Percentiles rank a stretch among this genome's conserved stretches.
Evolutionary conservation across 2,329 filamentous ascomycete species (phyloP).

Genomic region (Sphaerulina musiva): DNA sequence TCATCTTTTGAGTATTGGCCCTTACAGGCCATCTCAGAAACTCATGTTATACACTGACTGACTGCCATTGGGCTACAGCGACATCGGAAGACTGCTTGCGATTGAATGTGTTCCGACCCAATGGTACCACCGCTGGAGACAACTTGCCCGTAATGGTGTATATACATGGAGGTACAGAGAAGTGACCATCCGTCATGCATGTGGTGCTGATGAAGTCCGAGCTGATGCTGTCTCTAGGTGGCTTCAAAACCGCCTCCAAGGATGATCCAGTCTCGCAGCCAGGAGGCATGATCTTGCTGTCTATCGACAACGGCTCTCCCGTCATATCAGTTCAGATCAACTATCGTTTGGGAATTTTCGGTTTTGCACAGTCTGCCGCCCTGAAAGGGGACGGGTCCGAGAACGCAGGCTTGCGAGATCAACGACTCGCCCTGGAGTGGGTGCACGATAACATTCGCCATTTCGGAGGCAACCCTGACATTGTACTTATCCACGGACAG

Average conservation of each 20-base stretch:
- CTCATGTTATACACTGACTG: not conserved
- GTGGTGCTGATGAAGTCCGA: not conserved
- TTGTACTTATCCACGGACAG: conserved; percentile 38
- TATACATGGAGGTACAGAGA: conserved; percentile 23
- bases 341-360: conserved; percentile 36
- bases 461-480: conserved; percentile 53
- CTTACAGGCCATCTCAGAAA: not conserved
- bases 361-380: conserved; percentile 34
- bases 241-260: conserved; percentile 21
- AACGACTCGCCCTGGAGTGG: conserved; percentile 55
- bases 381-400: conserved; percentile 31
- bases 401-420: conserved; percentile 50
- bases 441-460: conserved; percentile 51
- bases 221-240: not conserved
- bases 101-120: conserved; percentile 26
- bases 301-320: conserved; percentile 39
- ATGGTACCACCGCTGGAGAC: conserved; percentile 21
- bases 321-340: conserved; percentile 32
- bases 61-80: not conserved
- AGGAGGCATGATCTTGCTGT: conserved; percentile 44
- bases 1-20: not conserved
- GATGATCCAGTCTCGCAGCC: conserved; percentile 37
- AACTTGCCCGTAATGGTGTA: conserved; percentile 36
- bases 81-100: conserved; percentile 30
- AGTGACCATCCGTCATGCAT: not conserved